Evolutionary conservation across 2,329 filamentous ascomycete genomes (phyloP), one percentile per base, ranked within the genome.

Genomic region (Corinectria fuckeliana): DNA sequence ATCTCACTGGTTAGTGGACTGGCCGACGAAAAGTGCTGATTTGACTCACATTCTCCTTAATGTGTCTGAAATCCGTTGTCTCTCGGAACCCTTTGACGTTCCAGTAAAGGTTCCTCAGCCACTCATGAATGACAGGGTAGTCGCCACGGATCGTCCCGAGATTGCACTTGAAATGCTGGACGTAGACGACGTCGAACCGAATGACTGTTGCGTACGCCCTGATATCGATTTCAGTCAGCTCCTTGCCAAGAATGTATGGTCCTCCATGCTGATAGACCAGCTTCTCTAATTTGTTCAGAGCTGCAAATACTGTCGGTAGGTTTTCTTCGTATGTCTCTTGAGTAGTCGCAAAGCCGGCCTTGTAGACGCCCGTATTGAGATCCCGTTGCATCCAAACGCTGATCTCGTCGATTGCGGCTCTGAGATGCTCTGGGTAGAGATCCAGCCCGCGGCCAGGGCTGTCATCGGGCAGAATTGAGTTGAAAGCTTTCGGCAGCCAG

Each of bases 401-500:
- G 57, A 88, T 78, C 25, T 80, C 78, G 49, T 91, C 88, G 63
- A 91, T 91, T 1, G 85, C 73, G 32, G 66, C 56, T 21, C 77
- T 78, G 5, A 90, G 72, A 3, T 78, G 69, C 2, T 76, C 63
- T 0, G 89, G 88, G 61, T 85, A 85, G 16, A 88, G 79, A 11
- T 87, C 84, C 56, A 82, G 77, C 57, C 82, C 60, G 87, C 68
- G 30, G 79, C 53, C 50, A 1, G 38, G 25, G 1, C 59, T 48
- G 9, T 65, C 47, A 13, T 78, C 75, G 1, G 80, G 79, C 1
- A 88, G 69, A 13, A 88, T 69, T 48, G 80, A 76, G 66, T 92
- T 88, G 69, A 93, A 93, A 51, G 86, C 89, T n/a, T 82, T 81
- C 75, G 92, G 92, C 61, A 95, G 80, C 89, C 94, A 93, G 68